phyloP scores from a whole-genome alignment of 129 eudicot species.

The Artemisia argyi region DNA sequence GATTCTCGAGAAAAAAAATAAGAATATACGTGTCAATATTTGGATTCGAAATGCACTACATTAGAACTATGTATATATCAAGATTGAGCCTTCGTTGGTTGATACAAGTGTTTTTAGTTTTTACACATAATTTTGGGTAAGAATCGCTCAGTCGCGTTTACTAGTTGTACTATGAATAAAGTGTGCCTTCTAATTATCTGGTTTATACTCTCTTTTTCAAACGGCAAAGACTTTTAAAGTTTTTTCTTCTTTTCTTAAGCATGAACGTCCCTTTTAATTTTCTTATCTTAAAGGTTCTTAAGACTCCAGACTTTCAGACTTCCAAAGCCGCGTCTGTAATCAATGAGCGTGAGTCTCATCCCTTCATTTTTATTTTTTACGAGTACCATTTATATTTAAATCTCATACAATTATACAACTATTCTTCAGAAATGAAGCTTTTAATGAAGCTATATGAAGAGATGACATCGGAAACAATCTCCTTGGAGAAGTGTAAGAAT shows the following conservation, averaged over 20 bases:
- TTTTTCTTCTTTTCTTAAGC: background rate
- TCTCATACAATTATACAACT: background rate
- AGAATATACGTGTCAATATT: too few species aligned
- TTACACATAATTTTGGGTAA: background rate
- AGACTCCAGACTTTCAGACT: constrained; percentile 66
- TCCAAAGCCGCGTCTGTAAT: constrained; percentile 78
- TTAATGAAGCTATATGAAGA: constrained; percentile 65
- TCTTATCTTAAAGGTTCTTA: constrained; percentile 60
- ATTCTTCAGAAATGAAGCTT: constrained; percentile 61
- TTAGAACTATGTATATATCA: background rate
- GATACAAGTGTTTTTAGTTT: background rate
- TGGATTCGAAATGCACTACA: too few species aligned
- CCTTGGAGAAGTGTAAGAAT: constrained; percentile 38
- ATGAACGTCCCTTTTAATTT: background rate
- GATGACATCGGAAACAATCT: constrained; percentile 41
- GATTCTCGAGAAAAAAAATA: too few species aligned
- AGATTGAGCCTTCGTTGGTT: background rate
- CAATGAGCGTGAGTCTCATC: constrained; percentile 48
- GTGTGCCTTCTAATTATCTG: too few species aligned
- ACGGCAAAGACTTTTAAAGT: too few species aligned
- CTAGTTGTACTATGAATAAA: too few species aligned
- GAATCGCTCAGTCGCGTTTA: too few species aligned
- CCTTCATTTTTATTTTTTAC: too few species aligned
- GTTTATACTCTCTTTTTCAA: too few species aligned
- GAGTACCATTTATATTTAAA: background rate